These are phyloP conservation scores for Ulmus americana DNA, from an alignment of 331 rosid species.

Conservation along the genomic window DNA sequence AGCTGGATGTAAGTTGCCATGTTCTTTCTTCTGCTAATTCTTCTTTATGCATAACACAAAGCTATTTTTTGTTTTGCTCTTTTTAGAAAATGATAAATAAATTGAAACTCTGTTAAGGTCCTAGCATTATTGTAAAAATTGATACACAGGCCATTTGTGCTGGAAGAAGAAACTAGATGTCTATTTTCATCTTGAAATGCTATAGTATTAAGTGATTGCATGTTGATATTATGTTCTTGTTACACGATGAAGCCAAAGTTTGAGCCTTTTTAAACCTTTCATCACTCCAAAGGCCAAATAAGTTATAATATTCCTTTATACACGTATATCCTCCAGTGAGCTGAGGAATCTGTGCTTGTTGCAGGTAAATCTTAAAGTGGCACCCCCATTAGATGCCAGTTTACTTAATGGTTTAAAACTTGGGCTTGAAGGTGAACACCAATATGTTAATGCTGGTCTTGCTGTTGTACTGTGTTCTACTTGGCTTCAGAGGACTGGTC, in stretches of 20 bases:
- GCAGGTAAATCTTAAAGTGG: conserved; percentile 70
- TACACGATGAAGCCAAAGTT: background rate
- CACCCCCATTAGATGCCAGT: conserved; percentile 52
- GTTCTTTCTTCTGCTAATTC: conserved; percentile 18
- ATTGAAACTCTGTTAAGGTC: background rate
- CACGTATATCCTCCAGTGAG: conserved; percentile 16
- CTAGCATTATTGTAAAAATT: too few species aligned
- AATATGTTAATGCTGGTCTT: conserved; percentile 85
- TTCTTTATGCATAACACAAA: background rate
- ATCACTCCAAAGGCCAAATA: background rate
- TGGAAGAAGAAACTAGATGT: too few species aligned
- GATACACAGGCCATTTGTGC: too few species aligned
- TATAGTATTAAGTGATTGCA: too few species aligned
- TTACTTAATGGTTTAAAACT: conserved; percentile 61
- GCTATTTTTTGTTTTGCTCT: background rate
- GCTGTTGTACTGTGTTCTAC: conserved; percentile 72
- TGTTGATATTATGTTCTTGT: background rate
- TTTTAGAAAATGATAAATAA: conserved; percentile 2
- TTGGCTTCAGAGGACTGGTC: conserved; percentile 77
- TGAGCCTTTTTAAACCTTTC: background rate
- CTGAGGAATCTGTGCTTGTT: conserved; percentile 25
- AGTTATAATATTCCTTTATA: background rate
- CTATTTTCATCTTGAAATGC: too few species aligned
- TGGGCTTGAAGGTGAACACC: conserved; percentile 96
- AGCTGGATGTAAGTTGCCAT: conserved; percentile 54